Conservation (phyloP, 495 filamentous ascomycete species). For the Penicillium odoratum region DNA sequence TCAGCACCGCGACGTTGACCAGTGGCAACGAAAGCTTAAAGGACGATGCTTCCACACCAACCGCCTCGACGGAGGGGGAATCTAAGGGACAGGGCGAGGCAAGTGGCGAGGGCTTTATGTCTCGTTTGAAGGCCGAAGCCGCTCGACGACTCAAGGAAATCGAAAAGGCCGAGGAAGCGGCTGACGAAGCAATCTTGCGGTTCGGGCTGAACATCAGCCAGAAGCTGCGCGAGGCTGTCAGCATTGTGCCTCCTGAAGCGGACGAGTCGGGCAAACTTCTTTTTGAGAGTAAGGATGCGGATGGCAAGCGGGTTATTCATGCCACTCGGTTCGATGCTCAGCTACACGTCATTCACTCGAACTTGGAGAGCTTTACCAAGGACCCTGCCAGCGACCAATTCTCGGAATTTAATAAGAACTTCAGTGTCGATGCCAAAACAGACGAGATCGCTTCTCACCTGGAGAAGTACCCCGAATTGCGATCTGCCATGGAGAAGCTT, state of each 20-base stretch:
- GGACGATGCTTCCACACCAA: conserved; percentile 41
- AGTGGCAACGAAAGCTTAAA: conserved; percentile 26
- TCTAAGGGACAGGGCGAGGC: conserved; percentile 45
- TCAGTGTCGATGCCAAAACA: conserved; percentile 82
- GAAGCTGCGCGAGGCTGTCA: conserved; percentile 89
- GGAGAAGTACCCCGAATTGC: conserved; percentile 84
- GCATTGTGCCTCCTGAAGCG: conserved; percentile 68
- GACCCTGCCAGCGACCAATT: conserved; percentile 77
- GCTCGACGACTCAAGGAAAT: conserved; percentile 85
- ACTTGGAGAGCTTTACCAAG: conserved; percentile 77
- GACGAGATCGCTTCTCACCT: conserved; percentile 80
- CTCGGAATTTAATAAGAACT: conserved; percentile 69
- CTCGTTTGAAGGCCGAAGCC: conserved; percentile 80
- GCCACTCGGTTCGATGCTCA: conserved; percentile 94
- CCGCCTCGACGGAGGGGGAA: conserved; percentile 26
- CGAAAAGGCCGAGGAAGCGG: conserved; percentile 93
- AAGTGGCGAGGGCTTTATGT: conserved; percentile 74
- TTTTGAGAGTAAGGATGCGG: conserved; percentile 89
- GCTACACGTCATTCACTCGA: conserved; percentile 90
- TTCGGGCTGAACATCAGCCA: conserved; percentile 90
- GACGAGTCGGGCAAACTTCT: conserved; percentile 57
- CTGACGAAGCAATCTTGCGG: conserved; percentile 90
- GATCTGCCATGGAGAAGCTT: conserved; percentile 90
- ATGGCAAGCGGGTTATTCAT: conserved; percentile 88
- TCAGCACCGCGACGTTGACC: conserved; percentile 48